Evolutionary conservation across 2,329 filamentous ascomycete genomes (phyloP), one percentile per base, ranked within the genome.

Genomic region (Xenosphaeropsis pyriputrescens): DNA sequence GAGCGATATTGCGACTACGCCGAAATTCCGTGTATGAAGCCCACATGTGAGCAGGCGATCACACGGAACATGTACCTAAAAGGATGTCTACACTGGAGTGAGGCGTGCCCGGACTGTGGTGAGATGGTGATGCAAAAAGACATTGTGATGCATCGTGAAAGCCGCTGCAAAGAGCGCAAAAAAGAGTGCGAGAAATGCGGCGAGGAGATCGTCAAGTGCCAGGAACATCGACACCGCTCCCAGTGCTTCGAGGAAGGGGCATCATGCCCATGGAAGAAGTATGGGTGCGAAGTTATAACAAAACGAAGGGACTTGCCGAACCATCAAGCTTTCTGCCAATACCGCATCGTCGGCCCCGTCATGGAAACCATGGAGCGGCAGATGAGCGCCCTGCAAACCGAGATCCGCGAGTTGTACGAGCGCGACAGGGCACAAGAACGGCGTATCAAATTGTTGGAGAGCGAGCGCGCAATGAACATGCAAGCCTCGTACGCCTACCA

Each of bases 1-100:
- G 63, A 64, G 6, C 62, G 62, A 15, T 69, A 74, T 35, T 80
- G 75, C 49, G 60, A 60, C 1, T 74, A 68, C 46, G 67, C 66
- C 5, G 57, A 66, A 22, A 67, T 74, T 15, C 58, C 61, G n/a
- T 80, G 75, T 45, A 66, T 70, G 0, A 67, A 69, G 29, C 50
- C 61, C 12, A 50, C 53, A 2, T 80, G 75, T 51, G 53, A 60
- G 19, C 65, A 70, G 50, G 61, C 60, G 17, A 59, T 78, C 2
- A 58, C 62, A 11, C 61, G 67, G 34, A 70, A 68, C 44, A 62
- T 72, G 40, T 55, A 58, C 1, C 60, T 59, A n/a, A 62, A 64
- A 35, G 61, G 61, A 2, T 79, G 75, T 47, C 60, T 71, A 16
- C 75, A 79, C 47, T 62, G 61, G 37, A 53, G 64, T 22, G 58